Conservation (phyloP, 192 early-diverging fungal genomes). For the Irineochytrium annulatum region DNA sequence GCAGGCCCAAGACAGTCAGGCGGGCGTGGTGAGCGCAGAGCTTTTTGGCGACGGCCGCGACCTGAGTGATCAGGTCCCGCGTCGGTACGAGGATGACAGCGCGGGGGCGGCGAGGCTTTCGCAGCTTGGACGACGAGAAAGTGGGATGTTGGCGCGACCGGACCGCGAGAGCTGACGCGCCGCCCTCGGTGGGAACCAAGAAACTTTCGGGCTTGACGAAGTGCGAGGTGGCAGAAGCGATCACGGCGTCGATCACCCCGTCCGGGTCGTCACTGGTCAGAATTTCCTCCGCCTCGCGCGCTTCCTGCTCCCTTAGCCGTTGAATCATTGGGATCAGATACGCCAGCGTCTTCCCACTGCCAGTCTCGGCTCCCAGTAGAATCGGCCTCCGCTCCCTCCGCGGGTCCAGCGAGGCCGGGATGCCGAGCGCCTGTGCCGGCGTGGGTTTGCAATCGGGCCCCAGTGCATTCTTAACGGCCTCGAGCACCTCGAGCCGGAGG, state of each 20-base stretch:
- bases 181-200: background rate
- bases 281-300: conserved; percentile 28
- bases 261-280: conserved; percentile 12
- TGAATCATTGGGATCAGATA: conserved; percentile 80
- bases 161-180: conserved; percentile 7
- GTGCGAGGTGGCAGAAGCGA: background rate
- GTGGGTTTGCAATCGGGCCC: conserved; percentile 55
- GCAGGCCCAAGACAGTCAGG: conserved; percentile 62
- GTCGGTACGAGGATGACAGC: conserved; percentile 85
- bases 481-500: conserved; percentile 50
- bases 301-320: conserved; percentile 64
- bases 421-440: conserved; percentile 78
- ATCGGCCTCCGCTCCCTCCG: conserved; percentile 25
- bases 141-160: background rate
- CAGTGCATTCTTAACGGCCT: conserved; percentile 35
- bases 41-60: conserved; percentile 66
- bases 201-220: background rate
- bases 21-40: conserved; percentile 64
- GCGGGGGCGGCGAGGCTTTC: conserved; percentile 70
- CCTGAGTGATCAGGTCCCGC: conserved; percentile 80
- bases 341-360: conserved; percentile 87
- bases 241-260: conserved; percentile 7
- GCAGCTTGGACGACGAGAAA: conserved; percentile 29
- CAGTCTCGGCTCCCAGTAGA: conserved; percentile 83
- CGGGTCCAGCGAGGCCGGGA: conserved; percentile 61